phyloP scores from a whole-genome alignment of 805 yeast genomes.

The Martiniozyma abietophila region DNA sequence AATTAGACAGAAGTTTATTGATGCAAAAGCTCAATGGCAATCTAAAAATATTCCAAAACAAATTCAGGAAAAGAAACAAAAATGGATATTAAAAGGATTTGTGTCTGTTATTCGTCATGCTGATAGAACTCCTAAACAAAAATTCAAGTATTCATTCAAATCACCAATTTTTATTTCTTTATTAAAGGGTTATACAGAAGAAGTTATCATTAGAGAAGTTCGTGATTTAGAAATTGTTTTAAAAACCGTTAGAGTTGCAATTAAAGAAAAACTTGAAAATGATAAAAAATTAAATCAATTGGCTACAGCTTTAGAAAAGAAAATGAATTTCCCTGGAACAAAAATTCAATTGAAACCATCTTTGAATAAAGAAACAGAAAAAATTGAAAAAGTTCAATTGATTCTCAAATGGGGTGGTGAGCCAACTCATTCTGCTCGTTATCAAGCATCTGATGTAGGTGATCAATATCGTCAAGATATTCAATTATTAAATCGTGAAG shows the following conservation, averaged over 20 bases:
- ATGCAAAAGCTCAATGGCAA: slow-evolving; percentile 45
- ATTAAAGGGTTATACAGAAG: slow-evolving; percentile 90
- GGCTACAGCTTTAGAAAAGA: slow-evolving; percentile 78
- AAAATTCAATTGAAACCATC: slow-evolving; percentile 93
- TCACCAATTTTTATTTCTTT: slow-evolving; percentile 79
- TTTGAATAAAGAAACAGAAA: slow-evolving; percentile 42
- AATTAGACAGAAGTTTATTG: slow-evolving; percentile 61
- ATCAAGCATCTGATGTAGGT: slow-evolving; percentile 92
- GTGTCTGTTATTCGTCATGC: slow-evolving; percentile 93
- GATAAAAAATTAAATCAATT: slow-evolving; percentile 64
- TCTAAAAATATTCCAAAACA: slow-evolving; percentile 26
- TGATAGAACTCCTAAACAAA: slow-evolving; percentile 97
- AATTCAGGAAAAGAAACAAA: slow-evolving; percentile 61
- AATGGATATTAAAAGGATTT: slow-evolving; percentile 94
- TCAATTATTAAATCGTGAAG: slow-evolving; percentile 73
- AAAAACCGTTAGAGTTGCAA: slow-evolving; percentile 75
- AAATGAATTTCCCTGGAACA: slow-evolving; percentile 88
- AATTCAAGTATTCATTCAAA: slow-evolving; percentile 89
- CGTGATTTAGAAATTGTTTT: slow-evolving; percentile 79
- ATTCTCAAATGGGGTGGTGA: slow-evolving; percentile 99
- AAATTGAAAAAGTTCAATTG: slow-evolving; percentile 90
- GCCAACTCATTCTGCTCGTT: slow-evolving; percentile 94
- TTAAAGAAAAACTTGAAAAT: slow-evolving; percentile 73
- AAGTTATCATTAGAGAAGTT: slow-evolving; percentile 87
- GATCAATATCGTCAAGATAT: slow-evolving; percentile 92